A percentile compares a stretch with the other conserved stretches of the same genome.
phyloP scores from a whole-genome alignment of 495 filamentous ascomycete species.

The Penicillium macrosclerotiorum region DNA sequence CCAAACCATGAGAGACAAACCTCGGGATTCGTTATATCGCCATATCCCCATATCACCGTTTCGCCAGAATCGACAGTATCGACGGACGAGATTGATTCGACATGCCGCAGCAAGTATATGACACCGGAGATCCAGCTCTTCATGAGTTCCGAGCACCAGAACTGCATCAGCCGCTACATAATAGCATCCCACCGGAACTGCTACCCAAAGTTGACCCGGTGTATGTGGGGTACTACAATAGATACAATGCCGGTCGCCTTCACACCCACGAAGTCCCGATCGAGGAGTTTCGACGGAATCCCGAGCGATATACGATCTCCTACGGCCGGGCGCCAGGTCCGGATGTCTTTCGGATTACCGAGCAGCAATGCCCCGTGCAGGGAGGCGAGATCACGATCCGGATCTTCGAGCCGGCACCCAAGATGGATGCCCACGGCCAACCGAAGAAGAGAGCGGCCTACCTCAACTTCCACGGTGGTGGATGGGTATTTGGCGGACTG shows the following conservation, averaged over 20 bases:
- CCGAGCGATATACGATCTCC: constrained; percentile 31
- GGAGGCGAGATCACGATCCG: constrained; percentile 36
- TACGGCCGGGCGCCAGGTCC: constrained; percentile 36
- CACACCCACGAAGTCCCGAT: constrained; percentile 44
- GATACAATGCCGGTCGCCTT: constrained; percentile 39
- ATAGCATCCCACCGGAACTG: constrained; percentile 35
- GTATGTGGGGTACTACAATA: constrained; percentile 37
- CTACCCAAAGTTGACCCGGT: constrained; percentile 32
- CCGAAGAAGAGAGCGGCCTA: constrained; percentile 37
- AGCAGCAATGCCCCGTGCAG: constrained; percentile 37
- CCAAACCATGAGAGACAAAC: too few relatives aligned
- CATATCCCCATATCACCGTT: not conserved
- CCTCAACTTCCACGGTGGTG: constrained; percentile 41
- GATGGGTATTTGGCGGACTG: constrained; percentile 41
- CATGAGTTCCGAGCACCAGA: constrained; percentile 22
- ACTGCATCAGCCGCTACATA: constrained; percentile 33
- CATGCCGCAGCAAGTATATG: constrained; percentile 6
- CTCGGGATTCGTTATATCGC: too few relatives aligned
- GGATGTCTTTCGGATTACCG: constrained; percentile 37
- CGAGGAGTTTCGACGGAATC: constrained; percentile 42
- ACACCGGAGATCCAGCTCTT: constrained; percentile 10
- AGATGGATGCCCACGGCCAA: constrained; percentile 25
- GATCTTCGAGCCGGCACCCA: constrained; percentile 36
- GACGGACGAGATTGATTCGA: constrained; percentile 2
- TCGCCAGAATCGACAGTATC: not conserved